These are phyloP conservation scores for Chaetomium tenue DNA, from an alignment of 495 filamentous ascomycete genomes.

Conservation along the genomic window DNA sequence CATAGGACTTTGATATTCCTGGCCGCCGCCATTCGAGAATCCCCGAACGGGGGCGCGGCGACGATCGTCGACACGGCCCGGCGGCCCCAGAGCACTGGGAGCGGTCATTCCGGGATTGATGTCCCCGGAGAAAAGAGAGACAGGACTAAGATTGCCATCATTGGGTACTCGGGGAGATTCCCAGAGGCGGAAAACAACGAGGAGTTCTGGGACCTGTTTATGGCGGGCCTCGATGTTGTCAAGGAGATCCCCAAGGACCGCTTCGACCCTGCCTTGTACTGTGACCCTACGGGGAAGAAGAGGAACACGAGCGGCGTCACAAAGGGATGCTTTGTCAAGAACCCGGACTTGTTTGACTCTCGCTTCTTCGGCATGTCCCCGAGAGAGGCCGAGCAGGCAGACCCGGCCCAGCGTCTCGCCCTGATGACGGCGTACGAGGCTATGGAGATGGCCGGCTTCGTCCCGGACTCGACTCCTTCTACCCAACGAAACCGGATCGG, in stretches of 20 bases:
- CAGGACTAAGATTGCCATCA: constrained; percentile 57
- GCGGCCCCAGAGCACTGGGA: not conserved
- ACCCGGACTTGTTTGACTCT: constrained; percentile 70
- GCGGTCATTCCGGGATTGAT: not conserved
- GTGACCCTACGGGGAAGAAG: constrained; percentile 64
- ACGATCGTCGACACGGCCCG: not conserved
- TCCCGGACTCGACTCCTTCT: constrained; percentile 75
- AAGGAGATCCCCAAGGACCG: constrained; percentile 61
- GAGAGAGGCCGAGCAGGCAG: constrained; percentile 77
- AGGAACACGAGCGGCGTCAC: constrained; percentile 73
- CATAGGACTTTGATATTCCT: not conserved
- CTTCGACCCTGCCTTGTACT: constrained; percentile 69
- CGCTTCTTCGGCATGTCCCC: constrained; percentile 92
- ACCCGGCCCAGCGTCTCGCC: constrained; percentile 79
- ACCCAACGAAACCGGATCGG: constrained; percentile 78
- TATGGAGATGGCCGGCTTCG: constrained; percentile 79
- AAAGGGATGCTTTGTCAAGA: constrained; percentile 79
- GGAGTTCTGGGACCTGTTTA: constrained; percentile 64
- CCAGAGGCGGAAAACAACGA: constrained; percentile 60
- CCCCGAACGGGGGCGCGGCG: not conserved
- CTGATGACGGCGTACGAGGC: constrained; percentile 82
- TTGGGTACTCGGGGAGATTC: constrained; percentile 68
- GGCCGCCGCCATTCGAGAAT: not conserved
- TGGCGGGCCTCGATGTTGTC: constrained; percentile 57
- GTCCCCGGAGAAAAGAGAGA: not conserved